Evolutionary conservation across 176 grass and related monocot species (phyloP).

Genomic region (Eragrostis nindensis): DNA sequence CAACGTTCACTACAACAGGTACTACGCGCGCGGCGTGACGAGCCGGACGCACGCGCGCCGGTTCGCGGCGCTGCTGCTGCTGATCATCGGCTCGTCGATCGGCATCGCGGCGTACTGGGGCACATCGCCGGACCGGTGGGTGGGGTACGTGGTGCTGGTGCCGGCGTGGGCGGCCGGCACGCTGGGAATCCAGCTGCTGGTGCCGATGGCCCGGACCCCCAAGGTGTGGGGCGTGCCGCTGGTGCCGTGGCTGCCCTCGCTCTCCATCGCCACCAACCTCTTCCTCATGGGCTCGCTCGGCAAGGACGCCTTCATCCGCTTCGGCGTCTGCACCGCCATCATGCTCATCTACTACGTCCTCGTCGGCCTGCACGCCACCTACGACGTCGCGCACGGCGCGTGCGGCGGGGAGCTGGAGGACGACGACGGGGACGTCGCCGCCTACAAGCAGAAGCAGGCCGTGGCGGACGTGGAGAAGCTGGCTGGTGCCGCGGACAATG

Average conservation of each 20-base stretch:
- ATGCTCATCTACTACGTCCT: conserved; percentile 91
- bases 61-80: conserved; percentile 45
- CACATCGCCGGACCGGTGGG: conserved; percentile 53
- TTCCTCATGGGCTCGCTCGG: conserved; percentile 96
- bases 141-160: conserved; percentile 58
- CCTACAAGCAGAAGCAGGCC: neutral
- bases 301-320: conserved; percentile 67
- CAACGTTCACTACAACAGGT: conserved; percentile 36
- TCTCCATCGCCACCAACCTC: conserved; percentile 94
- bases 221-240: conserved; percentile 92
- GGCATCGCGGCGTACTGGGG: conserved; percentile 85
- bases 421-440: neutral
- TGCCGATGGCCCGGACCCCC: conserved; percentile 61
- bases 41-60: conserved; percentile 39
- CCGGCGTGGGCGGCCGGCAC: conserved; percentile 71
- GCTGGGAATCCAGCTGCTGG: conserved; percentile 65
- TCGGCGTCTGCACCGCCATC: conserved; percentile 68
- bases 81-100: conserved; percentile 58
- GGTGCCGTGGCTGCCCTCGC: conserved; percentile 89
- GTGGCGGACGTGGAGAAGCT: conserved; percentile 50
- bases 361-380: conserved; percentile 89
- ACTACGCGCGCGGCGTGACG: conserved; percentile 74
- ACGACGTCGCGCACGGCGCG: conserved; percentile 75
- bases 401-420: conserved; percentile 6
- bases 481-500: neutral